phyloP scores from a whole-genome alignment of 306 rosid genomes.

The Crotalaria pallida region DNA sequence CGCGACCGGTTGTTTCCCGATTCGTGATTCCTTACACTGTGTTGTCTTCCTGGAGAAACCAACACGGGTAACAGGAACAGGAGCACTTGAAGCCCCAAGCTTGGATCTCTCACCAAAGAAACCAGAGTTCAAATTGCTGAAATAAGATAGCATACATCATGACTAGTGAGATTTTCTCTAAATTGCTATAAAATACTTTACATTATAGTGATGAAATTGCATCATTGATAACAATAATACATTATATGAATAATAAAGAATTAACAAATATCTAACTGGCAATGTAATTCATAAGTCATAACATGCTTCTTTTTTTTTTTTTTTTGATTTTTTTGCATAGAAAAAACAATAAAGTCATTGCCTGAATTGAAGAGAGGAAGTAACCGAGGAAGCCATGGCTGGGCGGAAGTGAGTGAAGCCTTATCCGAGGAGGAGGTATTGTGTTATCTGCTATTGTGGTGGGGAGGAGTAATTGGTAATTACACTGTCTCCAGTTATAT shows the following conservation, averaged over 20 bases:
- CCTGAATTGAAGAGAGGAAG: constrained; percentile 31
- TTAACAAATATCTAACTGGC: background rate
- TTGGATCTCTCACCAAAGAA: constrained; percentile 63
- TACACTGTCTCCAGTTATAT: background rate
- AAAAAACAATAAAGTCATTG: background rate
- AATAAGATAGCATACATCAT: constrained; percentile 26
- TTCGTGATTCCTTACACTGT: constrained; percentile 89
- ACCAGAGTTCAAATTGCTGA: constrained; percentile 70
- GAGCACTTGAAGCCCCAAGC: constrained; percentile 32
- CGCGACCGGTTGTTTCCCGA: constrained; percentile 79
- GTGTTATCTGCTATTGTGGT: background rate
- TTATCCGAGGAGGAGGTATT: constrained; percentile 11
- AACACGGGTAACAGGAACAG: constrained; percentile 32
- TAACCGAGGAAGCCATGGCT: constrained; percentile 37
- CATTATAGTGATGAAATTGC: background rate
- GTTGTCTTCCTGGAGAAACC: constrained; percentile 46
- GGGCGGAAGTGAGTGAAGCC: constrained; percentile 12
- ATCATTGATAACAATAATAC: background rate
- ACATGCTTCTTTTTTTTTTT: no score
- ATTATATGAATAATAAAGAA: background rate
- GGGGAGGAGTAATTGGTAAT: background rate
- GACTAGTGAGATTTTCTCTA: constrained; percentile 12
- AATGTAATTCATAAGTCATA: no score
- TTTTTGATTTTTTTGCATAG: no score
- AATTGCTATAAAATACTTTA: background rate